Evolutionary conservation across 2,329 filamentous ascomycete genomes (phyloP).

Genomic region (Monosporascus sp.): DNA sequence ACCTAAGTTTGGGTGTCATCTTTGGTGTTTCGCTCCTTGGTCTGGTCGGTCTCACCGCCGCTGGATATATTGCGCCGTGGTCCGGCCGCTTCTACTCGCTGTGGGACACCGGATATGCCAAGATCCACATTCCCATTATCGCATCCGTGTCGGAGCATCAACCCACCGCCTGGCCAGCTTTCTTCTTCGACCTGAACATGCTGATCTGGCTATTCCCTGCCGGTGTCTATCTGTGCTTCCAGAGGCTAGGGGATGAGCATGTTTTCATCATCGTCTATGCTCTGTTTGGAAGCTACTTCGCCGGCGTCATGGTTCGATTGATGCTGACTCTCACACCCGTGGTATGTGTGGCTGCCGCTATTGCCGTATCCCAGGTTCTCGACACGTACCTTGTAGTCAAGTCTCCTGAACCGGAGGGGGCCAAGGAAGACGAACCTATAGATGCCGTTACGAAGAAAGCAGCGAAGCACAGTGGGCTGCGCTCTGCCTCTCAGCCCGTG

Average conservation of each 20-base stretch:
- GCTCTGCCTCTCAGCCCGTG: conserved; percentile 65
- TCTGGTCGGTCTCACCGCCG: conserved; percentile 80
- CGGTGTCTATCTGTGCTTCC: conserved; percentile 97
- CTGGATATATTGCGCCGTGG: conserved; percentile 94
- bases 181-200: conserved; percentile 98
- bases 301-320: conserved; percentile 97
- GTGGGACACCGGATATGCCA: conserved; percentile 97
- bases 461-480: conserved; percentile 52
- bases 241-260: conserved; percentile 87
- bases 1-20: conserved; percentile 66
- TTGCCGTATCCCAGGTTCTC: conserved; percentile 81
- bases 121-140: conserved; percentile 99
- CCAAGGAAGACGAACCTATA: conserved; percentile 35
- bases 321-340: conserved; percentile 97
- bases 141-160: conserved; percentile 99
- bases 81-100: conserved; percentile 98
- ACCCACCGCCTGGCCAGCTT: conserved; percentile 96
- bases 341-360: conserved; percentile 88
- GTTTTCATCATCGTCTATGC: conserved; percentile 97
- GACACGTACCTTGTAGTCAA: conserved; percentile 74
- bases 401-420: conserved; percentile 51
- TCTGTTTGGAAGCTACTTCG: conserved; percentile 96
- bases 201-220: conserved; percentile 99
- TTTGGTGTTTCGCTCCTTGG: conserved; percentile 69
- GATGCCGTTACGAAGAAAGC: conserved; percentile 56